Evolutionary conservation across 257 asterid genomes (phyloP).

Genomic region (Przewalskia tangutica): DNA sequence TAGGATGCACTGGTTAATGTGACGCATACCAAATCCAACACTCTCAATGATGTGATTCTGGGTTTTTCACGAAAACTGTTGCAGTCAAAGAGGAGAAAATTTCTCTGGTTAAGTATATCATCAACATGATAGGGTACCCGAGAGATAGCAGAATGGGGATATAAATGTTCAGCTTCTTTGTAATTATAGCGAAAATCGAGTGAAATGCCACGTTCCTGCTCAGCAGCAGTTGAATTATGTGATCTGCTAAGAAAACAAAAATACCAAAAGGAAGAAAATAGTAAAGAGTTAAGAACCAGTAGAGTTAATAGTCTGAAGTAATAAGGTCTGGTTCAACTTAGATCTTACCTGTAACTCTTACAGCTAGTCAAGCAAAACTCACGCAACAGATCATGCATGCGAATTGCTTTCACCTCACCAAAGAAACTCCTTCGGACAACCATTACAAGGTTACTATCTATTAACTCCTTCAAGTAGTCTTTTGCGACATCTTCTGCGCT

Average conservation of each 20-base stretch:
- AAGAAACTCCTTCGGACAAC: background rate
- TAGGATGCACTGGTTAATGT: background rate
- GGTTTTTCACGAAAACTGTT: background rate
- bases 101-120: background rate
- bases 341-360: background rate
- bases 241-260: background rate
- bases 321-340: background rate
- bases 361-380: slow-evolving; percentile 2
- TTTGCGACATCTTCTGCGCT: background rate
- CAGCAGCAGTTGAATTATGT: background rate
- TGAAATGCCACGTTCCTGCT: background rate
- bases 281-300: background rate
- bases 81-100: background rate
- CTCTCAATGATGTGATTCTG: background rate
- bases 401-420: slow-evolving; percentile 3
- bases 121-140: background rate
- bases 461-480: background rate
- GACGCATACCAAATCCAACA: slow-evolving; percentile 9
- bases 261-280: background rate
- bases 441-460: background rate
- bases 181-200: background rate
- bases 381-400: slow-evolving; percentile 6
- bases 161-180: background rate
- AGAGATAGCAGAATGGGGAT: background rate
- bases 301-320: background rate